These are phyloP conservation scores for Neopestalotiopsis rosae DNA, from an alignment of 2,329 filamentous ascomycete species.

Conservation along the genomic window DNA sequence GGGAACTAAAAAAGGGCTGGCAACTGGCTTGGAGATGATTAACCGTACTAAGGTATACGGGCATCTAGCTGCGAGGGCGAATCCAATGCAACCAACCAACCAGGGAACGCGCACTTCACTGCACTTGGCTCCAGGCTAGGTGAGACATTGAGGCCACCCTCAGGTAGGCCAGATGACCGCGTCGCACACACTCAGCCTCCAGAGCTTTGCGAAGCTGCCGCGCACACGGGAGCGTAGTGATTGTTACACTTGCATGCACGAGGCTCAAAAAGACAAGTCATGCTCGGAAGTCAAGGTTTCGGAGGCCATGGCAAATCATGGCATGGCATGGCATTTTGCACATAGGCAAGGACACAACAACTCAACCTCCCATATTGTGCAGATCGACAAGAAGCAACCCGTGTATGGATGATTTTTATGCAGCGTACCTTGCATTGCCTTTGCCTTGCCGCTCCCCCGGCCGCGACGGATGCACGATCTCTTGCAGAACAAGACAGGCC, in stretches of 20 bases:
- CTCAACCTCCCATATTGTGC: not conserved
- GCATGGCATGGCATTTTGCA: not conserved
- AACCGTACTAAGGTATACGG: too few relatives aligned
- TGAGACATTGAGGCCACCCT: conserved; percentile 19
- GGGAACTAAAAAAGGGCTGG: not conserved
- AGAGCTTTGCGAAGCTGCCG: conserved; percentile 18
- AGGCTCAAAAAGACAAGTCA: conserved; percentile 14
- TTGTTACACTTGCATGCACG: conserved; percentile 18
- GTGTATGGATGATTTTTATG: conserved; percentile 5
- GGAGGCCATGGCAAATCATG: not conserved
- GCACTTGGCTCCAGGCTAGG: conserved; percentile 4
- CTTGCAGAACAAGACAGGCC: not conserved
- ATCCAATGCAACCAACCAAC: not conserved
- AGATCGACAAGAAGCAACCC: conserved; percentile 11
- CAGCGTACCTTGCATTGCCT: conserved; percentile 18
- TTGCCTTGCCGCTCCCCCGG: conserved; percentile 10
- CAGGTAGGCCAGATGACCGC: conserved; percentile 8
- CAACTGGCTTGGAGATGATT: too few relatives aligned
- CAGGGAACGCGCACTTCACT: not conserved
- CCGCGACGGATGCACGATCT: not conserved
- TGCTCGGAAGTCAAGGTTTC: conserved; percentile 9
- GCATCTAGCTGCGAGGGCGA: conserved; percentile 4
- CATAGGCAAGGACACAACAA: too few relatives aligned
- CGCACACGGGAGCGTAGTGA: conserved; percentile 1
- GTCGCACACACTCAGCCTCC: conserved; percentile 9